A percentile compares a stretch with the other conserved stretches of the same genome.
Evolutionary conservation across 176 grass and related monocot species (phyloP).

Genomic region (Thinopyrum elongatum): DNA sequence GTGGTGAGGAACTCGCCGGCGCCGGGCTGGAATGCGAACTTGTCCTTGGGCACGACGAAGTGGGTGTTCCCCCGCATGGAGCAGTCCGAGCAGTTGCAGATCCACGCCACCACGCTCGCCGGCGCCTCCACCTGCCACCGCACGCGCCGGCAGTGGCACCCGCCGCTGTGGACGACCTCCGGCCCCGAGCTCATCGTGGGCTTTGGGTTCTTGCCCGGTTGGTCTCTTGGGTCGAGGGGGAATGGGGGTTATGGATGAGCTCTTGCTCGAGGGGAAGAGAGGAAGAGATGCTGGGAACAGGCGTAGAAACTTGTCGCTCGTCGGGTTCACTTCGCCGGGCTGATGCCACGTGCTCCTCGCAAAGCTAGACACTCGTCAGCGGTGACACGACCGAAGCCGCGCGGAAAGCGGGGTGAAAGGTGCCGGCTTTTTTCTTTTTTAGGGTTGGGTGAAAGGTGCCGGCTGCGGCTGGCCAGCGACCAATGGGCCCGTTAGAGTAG

Average conservation of each 20-base stretch:
- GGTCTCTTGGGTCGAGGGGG: background rate
- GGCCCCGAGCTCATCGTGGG: slow-evolving; percentile 32
- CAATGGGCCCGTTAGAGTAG: too few species aligned
- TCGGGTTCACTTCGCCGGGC: background rate
- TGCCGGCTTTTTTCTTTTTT: too few species aligned
- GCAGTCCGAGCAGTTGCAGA: slow-evolving; percentile 75
- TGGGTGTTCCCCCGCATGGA: slow-evolving; percentile 64
- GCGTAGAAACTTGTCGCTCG: background rate
- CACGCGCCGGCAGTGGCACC: slow-evolving; percentile 77
- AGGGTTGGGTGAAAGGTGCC: too few species aligned
- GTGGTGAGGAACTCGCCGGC: slow-evolving; percentile 59
- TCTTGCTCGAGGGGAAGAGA: background rate
- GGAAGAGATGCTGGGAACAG: background rate
- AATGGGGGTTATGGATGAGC: background rate
- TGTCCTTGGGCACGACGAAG: slow-evolving; percentile 62
- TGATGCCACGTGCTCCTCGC: background rate
- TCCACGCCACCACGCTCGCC: slow-evolving; percentile 63
- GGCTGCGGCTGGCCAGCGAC: too few species aligned
- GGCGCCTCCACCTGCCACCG: slow-evolving; percentile 65
- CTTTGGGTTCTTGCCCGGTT: background rate
- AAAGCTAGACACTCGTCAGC: background rate
- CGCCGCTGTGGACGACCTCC: slow-evolving; percentile 57
- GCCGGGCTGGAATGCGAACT: slow-evolving; percentile 47
- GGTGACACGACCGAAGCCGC: background rate
- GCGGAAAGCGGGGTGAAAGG: too few species aligned